Evolutionary conservation across 495 filamentous ascomycete species (phyloP), one percentile per base, ranked within the genome.

Genomic region (Aspergillus cavernicola): DNA sequence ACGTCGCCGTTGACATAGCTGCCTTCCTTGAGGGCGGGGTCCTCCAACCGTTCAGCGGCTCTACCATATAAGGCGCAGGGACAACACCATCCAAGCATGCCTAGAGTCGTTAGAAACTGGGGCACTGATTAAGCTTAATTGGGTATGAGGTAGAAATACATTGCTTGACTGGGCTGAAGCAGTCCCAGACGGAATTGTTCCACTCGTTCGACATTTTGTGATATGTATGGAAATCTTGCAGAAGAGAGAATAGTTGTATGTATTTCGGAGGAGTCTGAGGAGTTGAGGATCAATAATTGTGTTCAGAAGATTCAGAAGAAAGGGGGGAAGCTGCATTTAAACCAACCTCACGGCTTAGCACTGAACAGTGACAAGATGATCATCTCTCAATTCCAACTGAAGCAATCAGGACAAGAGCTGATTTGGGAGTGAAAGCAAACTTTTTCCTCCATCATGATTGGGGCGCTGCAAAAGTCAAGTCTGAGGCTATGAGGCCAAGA

Each of bases 21-120:
- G 51, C 78, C 71, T 32, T 66, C 63, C 51, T 74, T 63, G 60
- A 81, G 56, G 20, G 65, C 62, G 6, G 73, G 72, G 37, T 78
- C 69, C 41, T 74, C 57, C 28, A 78, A 56, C 13, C 81, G 71
- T 48, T 73, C 63, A 31, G 66, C 52, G n/a, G 74, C 77, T 50
- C 75, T 72, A 51, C 80, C 81, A 55, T 78, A 72, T 24, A 76
- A 61, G 58, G 80, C 62, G 64, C 82, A 85, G 20, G 81, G 76
- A 49, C 75, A 74, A 59, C 66, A 84, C 42, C 60, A 74, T 33
- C 63, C 64, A 29, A 75, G 52, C 22, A 73, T 49, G 65, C 78
- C 66, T 71, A 31, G 29, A 40, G 5, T 35, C 48, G 48, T 57
- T 53, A 58, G 48, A 29, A 10, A 10, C 2, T 10, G 20, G 24